A percentile compares a stretch with the other conserved stretches of the same genome.
These are phyloP conservation scores for Neurospora sp. DNA, from an alignment of 495 filamentous ascomycete genomes.

Conservation along the genomic window DNA sequence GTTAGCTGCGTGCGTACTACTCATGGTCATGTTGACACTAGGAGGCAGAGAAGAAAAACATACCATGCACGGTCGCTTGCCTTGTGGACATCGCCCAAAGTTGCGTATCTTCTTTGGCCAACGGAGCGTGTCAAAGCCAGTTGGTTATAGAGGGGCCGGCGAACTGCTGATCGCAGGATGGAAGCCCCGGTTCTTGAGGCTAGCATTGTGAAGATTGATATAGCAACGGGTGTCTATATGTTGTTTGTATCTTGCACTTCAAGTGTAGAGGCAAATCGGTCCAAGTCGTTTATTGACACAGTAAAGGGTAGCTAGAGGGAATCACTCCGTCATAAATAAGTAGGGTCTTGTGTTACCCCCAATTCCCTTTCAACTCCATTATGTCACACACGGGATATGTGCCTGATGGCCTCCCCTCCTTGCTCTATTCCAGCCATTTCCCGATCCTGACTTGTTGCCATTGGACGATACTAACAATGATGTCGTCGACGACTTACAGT, in stretches of 20 bases:
- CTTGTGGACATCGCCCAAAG: background rate
- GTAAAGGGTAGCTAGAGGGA: background rate
- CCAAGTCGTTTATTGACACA: background rate
- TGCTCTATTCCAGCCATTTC: background rate
- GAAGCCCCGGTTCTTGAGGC: background rate
- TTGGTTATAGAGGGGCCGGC: background rate
- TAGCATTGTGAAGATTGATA: background rate
- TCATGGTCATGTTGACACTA: background rate
- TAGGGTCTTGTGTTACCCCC: background rate
- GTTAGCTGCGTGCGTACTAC: background rate
- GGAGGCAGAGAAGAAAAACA: background rate
- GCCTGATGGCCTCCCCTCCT: background rate
- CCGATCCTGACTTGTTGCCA: background rate
- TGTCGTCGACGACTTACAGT: background rate
- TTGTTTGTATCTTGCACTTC: background rate
- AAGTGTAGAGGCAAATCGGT: background rate
- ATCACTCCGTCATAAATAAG: background rate
- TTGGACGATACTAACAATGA: background rate
- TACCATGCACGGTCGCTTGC: conserved; percentile 14
- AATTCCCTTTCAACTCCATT: no score
- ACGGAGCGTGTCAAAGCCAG: background rate
- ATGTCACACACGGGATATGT: background rate
- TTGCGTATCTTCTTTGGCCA: conserved; percentile 9
- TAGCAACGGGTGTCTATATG: background rate
- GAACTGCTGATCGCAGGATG: conserved; percentile 1